phyloP scores from a whole-genome alignment of 176 grass and related monocot species.

The Alloteropsis semialata region DNA sequence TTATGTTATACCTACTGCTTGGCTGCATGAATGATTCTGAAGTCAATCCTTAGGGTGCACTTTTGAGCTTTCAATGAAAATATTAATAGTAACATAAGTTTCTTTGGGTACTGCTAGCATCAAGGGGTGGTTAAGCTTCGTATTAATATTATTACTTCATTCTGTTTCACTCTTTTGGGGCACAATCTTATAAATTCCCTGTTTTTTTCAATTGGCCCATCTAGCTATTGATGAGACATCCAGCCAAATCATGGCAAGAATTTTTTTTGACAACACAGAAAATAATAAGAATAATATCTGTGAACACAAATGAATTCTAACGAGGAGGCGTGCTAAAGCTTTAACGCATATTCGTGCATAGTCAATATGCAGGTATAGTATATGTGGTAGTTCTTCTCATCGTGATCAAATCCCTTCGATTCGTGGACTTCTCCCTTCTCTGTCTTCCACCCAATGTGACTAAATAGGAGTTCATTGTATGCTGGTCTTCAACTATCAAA shows the following conservation, averaged over 20 bases:
- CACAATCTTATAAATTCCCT: not conserved
- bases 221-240: not conserved
- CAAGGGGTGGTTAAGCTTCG: not conserved
- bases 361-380: not conserved
- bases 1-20: not conserved
- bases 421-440: not conserved
- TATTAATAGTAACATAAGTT: not conserved
- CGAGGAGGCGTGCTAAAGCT: not conserved
- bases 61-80: not conserved
- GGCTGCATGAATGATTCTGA: conserved; percentile 21
- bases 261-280: too few relatives aligned
- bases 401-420: not conserved
- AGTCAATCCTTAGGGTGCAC: not conserved
- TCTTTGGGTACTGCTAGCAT: not conserved
- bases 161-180: not conserved
- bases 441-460: not conserved
- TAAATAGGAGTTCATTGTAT: not conserved
- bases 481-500: not conserved
- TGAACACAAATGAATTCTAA: not conserved
- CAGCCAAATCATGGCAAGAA: conserved; percentile 1
- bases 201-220: not conserved
- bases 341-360: not conserved
- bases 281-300: not conserved
- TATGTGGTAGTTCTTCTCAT: not conserved
- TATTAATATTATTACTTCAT: not conserved